Conservation (phyloP, 352 stramenopile genomes). For the Pythium grandisporangium region DNA sequence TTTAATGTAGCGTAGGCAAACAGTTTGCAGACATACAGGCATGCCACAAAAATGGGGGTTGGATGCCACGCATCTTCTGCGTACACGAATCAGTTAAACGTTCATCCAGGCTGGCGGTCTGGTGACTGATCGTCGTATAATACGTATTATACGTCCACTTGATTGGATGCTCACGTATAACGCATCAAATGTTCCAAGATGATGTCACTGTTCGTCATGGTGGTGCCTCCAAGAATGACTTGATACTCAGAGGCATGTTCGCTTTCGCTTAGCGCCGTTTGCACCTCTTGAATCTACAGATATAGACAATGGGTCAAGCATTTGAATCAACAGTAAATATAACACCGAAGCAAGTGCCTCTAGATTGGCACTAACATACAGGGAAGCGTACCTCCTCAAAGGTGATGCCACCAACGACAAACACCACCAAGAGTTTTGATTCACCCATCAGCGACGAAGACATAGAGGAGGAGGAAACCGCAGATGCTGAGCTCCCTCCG, state of each 20-base stretch:
- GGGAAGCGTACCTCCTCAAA: constrained; percentile 47
- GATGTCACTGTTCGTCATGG: constrained; percentile 58
- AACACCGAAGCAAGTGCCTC: background rate
- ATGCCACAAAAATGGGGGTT: too few relatives aligned
- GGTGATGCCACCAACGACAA: constrained; percentile 72
- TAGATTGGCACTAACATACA: too few relatives aligned
- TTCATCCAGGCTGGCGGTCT: too few relatives aligned
- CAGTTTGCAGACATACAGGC: too few relatives aligned
- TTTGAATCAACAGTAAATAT: background rate
- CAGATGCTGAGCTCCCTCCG: constrained; percentile 15
- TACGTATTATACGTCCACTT: too few relatives aligned
- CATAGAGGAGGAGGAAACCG: constrained; percentile 1
- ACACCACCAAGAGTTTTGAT: constrained; percentile 42
- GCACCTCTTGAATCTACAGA: constrained; percentile 54
- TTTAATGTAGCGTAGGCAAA: too few relatives aligned
- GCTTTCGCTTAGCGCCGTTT: constrained; percentile 40
- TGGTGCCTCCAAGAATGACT: constrained; percentile 65
- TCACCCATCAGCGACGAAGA: constrained; percentile 21
- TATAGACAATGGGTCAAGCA: background rate
- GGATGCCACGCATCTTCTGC: too few relatives aligned
- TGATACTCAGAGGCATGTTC: constrained; percentile 36
- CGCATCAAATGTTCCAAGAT: constrained; percentile 49
- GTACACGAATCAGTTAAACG: too few relatives aligned
- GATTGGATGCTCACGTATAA: too few relatives aligned
- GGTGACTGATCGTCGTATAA: too few relatives aligned